These are phyloP conservation scores for Starmera stellimalicola DNA, from an alignment of 1,139 yeast genomes.

Conservation along the genomic window DNA sequence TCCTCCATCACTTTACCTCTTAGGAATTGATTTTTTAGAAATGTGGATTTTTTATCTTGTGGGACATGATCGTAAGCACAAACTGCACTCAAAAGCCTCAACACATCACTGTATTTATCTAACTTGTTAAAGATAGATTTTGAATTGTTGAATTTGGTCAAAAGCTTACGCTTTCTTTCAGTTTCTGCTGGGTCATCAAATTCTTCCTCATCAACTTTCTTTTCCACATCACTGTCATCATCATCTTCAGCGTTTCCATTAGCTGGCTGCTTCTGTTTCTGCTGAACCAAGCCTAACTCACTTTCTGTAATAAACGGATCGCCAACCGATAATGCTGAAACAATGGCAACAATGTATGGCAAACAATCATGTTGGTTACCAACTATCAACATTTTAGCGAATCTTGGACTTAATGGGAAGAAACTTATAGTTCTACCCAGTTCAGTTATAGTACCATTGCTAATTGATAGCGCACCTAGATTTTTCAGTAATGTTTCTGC, in stretches of 20 bases:
- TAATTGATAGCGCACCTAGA: constrained; percentile 68
- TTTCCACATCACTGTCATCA: constrained; percentile 19
- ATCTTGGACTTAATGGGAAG: constrained; percentile 91
- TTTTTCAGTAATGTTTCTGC: constrained; percentile 64
- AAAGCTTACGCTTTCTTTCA: constrained; percentile 34
- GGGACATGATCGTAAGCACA: constrained; percentile 84
- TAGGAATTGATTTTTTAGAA: constrained; percentile 53
- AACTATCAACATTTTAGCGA: constrained; percentile 78
- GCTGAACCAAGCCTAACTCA: constrained; percentile 47
- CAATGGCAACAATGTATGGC: constrained; percentile 81
- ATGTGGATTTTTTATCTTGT: constrained; percentile 31
- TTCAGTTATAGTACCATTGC: constrained; percentile 47
- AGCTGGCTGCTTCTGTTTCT: constrained; percentile 10
- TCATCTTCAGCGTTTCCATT: constrained; percentile 13
- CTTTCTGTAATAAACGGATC: constrained; percentile 76
- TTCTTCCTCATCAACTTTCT: constrained; percentile 19
- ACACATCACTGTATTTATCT: constrained; percentile 67
- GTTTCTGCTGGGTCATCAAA: constrained; percentile 27
- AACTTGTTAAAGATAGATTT: constrained; percentile 53
- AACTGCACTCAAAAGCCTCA: constrained; percentile 69
- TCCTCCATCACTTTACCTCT: constrained; percentile 73
- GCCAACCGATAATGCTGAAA: constrained; percentile 89
- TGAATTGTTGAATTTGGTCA: constrained; percentile 45
- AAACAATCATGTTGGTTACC: constrained; percentile 84
- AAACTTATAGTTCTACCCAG: constrained; percentile 80